A percentile compares a stretch with the other conserved stretches of the same genome.
phyloP scores from a whole-genome alignment of 305 asterid species.

The Solanum hybrid region DNA sequence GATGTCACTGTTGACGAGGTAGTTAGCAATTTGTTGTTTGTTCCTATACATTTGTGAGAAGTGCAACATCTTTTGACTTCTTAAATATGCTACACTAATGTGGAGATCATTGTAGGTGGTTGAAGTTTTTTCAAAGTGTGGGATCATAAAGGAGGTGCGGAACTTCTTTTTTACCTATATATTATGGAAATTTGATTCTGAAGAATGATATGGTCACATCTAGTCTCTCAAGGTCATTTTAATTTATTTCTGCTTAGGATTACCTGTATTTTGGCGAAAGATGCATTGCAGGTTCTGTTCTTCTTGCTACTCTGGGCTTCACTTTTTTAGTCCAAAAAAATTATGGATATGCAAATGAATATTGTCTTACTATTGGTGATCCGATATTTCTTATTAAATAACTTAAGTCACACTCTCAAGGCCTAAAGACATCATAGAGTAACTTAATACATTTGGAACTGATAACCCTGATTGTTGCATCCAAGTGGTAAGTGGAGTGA shows the following conservation, averaged over 20 bases:
- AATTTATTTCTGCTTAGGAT: background rate
- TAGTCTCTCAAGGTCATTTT: background rate
- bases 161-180: background rate
- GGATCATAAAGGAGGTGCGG: constrained; percentile 87
- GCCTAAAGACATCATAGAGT: background rate
- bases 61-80: background rate
- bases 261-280: background rate
- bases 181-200: background rate
- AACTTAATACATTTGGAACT: background rate
- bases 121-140: constrained; percentile 87
- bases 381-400: background rate
- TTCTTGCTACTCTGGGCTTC: background rate
- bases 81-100: constrained; percentile 8
- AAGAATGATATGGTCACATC: background rate
- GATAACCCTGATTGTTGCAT: background rate
- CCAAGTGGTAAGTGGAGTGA: background rate
- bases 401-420: background rate
- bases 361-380: background rate
- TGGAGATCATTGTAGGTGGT: constrained; percentile 48
- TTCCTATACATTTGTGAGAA: background rate
- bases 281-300: background rate
- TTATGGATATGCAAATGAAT: background rate
- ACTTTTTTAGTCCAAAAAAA: background rate
- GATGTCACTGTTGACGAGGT: constrained; percentile 89
- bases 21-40: constrained; percentile 12